phyloP scores from a whole-genome alignment of 2,329 filamentous ascomycete species.

The Aspergillus quadricinctus region DNA sequence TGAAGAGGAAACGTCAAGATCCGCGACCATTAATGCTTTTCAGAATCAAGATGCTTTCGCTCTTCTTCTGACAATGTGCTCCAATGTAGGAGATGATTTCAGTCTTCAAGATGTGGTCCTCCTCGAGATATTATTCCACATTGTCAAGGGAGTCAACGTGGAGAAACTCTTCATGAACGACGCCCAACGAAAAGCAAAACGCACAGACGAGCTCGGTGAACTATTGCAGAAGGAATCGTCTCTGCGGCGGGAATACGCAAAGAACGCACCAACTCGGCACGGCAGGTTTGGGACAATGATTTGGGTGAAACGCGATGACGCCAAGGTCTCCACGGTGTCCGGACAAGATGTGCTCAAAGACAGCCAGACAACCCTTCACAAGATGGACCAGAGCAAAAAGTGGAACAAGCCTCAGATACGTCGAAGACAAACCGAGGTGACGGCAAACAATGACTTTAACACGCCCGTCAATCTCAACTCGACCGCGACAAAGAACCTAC shows the following conservation, averaged over 20 bases:
- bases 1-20: slow-evolving; percentile 82
- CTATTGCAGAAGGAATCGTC: slow-evolving; percentile 77
- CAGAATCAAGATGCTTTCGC: slow-evolving; percentile 87
- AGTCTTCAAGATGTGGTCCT: slow-evolving; percentile 81
- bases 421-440: slow-evolving; percentile 58
- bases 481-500: slow-evolving; percentile 70
- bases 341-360: slow-evolving; percentile 81
- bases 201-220: slow-evolving; percentile 67
- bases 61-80: slow-evolving; percentile 78
- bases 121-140: slow-evolving; percentile 86
- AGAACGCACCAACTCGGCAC: slow-evolving; percentile 77
- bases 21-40: slow-evolving; percentile 82
- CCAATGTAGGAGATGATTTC: slow-evolving; percentile 92
- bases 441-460: slow-evolving; percentile 67
- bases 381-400: slow-evolving; percentile 87
- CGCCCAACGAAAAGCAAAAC: slow-evolving; percentile 62
- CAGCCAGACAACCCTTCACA: slow-evolving; percentile 67
- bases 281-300: slow-evolving; percentile 96
- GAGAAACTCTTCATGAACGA: slow-evolving; percentile 83
- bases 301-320: slow-evolving; percentile 85
- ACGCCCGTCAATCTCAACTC: slow-evolving; percentile 65
- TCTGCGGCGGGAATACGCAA: slow-evolving; percentile 74
- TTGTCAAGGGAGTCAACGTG: slow-evolving; percentile 84
- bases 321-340: slow-evolving; percentile 78
- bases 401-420: slow-evolving; percentile 74